These are phyloP conservation scores for Claviceps pazoutovae DNA, from an alignment of 2,329 filamentous ascomycete genomes.

Conservation along the genomic window DNA sequence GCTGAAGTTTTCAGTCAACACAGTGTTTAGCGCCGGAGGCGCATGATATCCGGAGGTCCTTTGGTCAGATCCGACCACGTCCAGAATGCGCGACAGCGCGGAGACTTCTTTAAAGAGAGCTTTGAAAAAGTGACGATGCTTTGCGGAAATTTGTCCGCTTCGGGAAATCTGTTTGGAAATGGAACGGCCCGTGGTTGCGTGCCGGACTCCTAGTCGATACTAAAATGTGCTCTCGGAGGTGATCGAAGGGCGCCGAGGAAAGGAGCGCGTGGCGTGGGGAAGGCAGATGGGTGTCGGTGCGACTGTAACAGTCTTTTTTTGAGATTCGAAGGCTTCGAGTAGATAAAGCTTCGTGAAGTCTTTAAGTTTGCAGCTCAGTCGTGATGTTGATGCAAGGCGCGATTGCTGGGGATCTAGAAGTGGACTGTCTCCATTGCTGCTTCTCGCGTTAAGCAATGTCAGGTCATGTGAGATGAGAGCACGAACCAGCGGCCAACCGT, in stretches of 20 bases:
- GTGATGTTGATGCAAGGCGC: conserved; percentile 2
- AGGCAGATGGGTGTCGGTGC: neutral
- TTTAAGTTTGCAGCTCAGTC: conserved; percentile 1
- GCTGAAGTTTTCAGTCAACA: neutral
- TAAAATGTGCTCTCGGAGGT: neutral
- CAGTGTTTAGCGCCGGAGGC: conserved; percentile 4
- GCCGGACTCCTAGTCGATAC: neutral
- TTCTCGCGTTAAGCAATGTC: conserved; percentile 2
- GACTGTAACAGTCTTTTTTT: neutral
- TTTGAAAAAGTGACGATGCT: neutral
- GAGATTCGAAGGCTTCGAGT: neutral
- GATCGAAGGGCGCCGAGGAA: conserved; percentile 1
- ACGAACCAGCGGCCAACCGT: conserved; percentile 11
- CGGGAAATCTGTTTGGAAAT: neutral
- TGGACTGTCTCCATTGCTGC: neutral
- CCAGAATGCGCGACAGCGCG: neutral
- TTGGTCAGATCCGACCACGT: neutral
- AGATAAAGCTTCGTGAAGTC: neutral
- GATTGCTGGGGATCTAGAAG: neutral
- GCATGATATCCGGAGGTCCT: conserved; percentile 3
- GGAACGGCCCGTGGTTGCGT: neutral
- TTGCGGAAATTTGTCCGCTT: neutral
- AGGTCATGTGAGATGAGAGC: conserved; percentile 20
- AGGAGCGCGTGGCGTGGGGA: neutral
- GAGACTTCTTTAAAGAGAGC: neutral